These are phyloP conservation scores for Cryptosporidium xiaoi DNA, from an alignment of 169 alveolate species.

Conservation along the genomic window DNA sequence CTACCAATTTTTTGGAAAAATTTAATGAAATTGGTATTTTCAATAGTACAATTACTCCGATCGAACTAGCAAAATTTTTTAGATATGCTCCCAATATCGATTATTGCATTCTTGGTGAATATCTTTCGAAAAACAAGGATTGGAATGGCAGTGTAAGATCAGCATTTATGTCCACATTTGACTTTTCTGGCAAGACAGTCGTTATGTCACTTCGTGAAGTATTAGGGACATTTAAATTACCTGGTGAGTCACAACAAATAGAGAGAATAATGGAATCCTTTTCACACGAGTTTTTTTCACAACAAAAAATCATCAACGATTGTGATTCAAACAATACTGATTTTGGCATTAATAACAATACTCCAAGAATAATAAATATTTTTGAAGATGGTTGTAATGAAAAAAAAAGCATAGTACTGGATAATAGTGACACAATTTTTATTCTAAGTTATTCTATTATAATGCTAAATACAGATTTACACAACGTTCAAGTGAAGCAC, in stretches of 20 bases:
- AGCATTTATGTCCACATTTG: constrained; percentile 83
- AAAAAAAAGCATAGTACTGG: constrained; percentile 77
- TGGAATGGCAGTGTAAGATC: constrained; percentile 80
- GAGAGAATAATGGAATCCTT: constrained; percentile 90
- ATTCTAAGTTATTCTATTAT: constrained; percentile 89
- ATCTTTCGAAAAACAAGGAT: constrained; percentile 61
- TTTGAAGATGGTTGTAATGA: constrained; percentile 69
- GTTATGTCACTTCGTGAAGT: constrained; percentile 87
- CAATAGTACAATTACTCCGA: not conserved
- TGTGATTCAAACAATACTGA: not conserved
- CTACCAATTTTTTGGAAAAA: constrained; percentile 19
- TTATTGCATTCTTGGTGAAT: constrained; percentile 41
- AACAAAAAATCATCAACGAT: constrained; percentile 66
- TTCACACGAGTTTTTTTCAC: constrained; percentile 83
- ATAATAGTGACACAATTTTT: constrained; percentile 86
- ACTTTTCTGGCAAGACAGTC: constrained; percentile 84
- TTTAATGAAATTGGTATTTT: not conserved
- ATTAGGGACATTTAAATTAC: constrained; percentile 87
- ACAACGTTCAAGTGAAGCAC: constrained; percentile 87
- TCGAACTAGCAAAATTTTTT: constrained; percentile 33
- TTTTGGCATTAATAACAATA: not conserved
- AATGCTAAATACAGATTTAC: constrained; percentile 92
- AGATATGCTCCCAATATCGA: constrained; percentile 34
- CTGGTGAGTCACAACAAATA: constrained; percentile 92
- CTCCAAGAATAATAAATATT: constrained; percentile 53